Evolutionary conservation across 768 basidiomycete genomes (phyloP).

Genomic region (Tephrocybe sp.): DNA sequence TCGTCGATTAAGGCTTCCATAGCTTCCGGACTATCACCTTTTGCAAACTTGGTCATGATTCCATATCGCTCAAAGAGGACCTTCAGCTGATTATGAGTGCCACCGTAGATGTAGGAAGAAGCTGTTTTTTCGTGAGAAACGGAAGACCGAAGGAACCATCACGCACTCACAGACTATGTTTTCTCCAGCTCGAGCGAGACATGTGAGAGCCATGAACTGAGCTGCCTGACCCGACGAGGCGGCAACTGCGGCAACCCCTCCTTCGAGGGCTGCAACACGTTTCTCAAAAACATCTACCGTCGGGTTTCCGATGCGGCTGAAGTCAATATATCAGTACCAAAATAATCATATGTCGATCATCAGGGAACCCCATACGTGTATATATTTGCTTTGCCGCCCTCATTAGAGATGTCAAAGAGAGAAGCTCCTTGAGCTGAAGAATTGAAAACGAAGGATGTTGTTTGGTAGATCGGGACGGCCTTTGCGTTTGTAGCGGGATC

Average conservation of each 20-base stretch:
- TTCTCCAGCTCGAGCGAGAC: slow-evolving; percentile 54
- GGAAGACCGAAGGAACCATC: neutral
- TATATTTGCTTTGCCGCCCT: slow-evolving; percentile 13
- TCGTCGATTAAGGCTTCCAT: slow-evolving; percentile 57
- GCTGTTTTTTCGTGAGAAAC: neutral
- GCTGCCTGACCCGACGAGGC: slow-evolving; percentile 62
- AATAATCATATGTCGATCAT: neutral
- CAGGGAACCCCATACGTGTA: neutral
- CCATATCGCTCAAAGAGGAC: slow-evolving; percentile 43
- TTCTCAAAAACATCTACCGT: slow-evolving; percentile 58
- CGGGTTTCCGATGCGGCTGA: slow-evolving; percentile 17
- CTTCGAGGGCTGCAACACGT: slow-evolving; percentile 64
- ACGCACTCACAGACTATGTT: slow-evolving; percentile 63
- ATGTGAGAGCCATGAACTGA: slow-evolving; percentile 57
- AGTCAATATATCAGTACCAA: too few relatives aligned
- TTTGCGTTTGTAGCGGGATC: slow-evolving; percentile 58
- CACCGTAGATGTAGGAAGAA: slow-evolving; percentile 25
- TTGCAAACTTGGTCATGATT: slow-evolving; percentile 54
- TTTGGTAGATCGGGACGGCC: slow-evolving; percentile 63
- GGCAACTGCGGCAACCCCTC: slow-evolving; percentile 61
- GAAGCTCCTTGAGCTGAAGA: slow-evolving; percentile 41
- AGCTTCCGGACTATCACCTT: slow-evolving; percentile 43
- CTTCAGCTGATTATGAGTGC: slow-evolving; percentile 61
- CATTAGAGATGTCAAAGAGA: slow-evolving; percentile 9
- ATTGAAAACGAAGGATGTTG: slow-evolving; percentile 57